Evolutionary conservation across 352 stramenopile species (phyloP).

Genomic region (Plasmopara halstedii): DNA sequence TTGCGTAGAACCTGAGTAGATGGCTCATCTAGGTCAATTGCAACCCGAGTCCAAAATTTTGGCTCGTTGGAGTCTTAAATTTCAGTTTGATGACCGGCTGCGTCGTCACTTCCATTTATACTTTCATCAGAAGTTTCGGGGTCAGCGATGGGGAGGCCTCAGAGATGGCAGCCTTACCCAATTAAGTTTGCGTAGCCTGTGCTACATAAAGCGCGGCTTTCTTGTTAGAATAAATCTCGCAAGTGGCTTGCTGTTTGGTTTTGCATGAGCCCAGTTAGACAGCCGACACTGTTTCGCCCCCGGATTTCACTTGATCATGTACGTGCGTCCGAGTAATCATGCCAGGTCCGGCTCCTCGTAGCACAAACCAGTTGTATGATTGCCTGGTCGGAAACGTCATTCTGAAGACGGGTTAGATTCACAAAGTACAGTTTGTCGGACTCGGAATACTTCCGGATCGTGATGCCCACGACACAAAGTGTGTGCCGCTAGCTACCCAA

Average conservation of each 20-base stretch:
- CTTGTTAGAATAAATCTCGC: not conserved
- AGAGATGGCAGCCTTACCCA: not conserved
- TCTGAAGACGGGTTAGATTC: not conserved
- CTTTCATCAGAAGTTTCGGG: too few relatives aligned
- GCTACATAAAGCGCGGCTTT: too few relatives aligned
- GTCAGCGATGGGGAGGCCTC: too few relatives aligned
- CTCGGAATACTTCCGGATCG: not conserved
- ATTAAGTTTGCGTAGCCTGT: not conserved
- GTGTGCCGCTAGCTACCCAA: not conserved
- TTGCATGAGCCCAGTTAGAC: not conserved
- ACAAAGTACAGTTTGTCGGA: constrained; percentile 1
- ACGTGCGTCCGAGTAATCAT: not conserved
- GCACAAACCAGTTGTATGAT: not conserved
- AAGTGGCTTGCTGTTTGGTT: too few relatives aligned
- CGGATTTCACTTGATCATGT: not conserved
- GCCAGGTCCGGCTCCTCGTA: too few relatives aligned
- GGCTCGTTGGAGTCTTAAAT: too few relatives aligned
- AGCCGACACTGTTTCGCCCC: not conserved
- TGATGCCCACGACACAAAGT: not conserved
- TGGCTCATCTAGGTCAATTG: not conserved
- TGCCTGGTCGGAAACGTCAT: not conserved
- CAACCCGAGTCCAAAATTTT: not conserved
- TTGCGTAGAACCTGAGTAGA: not conserved
- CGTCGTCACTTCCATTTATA: too few relatives aligned
- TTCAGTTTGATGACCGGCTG: too few relatives aligned